These are phyloP conservation scores for Drechslerella stenobrocha DNA, from an alignment of 2,329 filamentous ascomycete species.

Conservation along the genomic window DNA sequence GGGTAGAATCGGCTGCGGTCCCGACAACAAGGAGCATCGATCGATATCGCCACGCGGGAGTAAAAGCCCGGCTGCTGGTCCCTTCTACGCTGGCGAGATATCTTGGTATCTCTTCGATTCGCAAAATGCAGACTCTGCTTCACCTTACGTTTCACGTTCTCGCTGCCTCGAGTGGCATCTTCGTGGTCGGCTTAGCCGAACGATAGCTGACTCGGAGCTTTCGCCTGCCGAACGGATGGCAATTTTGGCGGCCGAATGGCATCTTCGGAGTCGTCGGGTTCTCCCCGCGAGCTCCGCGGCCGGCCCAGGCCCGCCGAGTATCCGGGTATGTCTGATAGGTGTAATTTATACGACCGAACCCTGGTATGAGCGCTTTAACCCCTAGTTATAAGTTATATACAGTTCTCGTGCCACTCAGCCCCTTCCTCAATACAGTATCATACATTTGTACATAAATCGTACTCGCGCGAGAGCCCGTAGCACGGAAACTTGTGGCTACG, in stretches of 20 bases:
- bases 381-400: too few species aligned
- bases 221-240: constrained; percentile 19
- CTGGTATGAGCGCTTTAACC: too few species aligned
- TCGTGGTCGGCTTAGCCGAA: background rate
- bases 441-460: too few species aligned
- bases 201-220: constrained; percentile 24
- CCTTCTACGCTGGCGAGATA: too few species aligned
- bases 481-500: too few species aligned
- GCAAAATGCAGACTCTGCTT: background rate
- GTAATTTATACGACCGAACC: background rate
- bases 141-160: background rate
- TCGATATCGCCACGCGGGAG: background rate
- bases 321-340: background rate
- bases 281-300: constrained; percentile 14
- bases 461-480: too few species aligned
- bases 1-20: constrained; percentile 46
- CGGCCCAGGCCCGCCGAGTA: constrained; percentile 16
- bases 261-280: constrained; percentile 42
- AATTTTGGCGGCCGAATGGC: constrained; percentile 12
- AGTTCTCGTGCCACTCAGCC: constrained; percentile 29
- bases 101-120: background rate
- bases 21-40: background rate
- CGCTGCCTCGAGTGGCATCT: background rate
- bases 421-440: constrained; percentile 12
- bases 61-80: too few species aligned